phyloP scores from a whole-genome alignment of 192 early-diverging fungal genomes.

The Endogone sp. region DNA sequence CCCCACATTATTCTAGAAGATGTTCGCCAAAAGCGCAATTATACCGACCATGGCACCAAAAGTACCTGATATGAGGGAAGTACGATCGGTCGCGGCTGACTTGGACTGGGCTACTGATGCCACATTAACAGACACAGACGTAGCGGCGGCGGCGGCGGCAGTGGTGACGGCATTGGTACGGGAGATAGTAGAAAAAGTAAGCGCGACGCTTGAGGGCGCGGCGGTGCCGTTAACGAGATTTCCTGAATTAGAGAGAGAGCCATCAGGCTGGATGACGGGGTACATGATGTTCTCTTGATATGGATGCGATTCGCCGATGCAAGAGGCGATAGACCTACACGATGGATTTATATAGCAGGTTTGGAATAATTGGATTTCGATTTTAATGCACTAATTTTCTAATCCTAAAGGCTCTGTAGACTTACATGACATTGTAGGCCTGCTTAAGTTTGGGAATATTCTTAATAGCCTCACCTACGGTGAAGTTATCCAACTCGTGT shows the following conservation, averaged over 20 bases:
- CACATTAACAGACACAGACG: no score
- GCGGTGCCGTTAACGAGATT: neutral
- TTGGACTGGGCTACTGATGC: no score
- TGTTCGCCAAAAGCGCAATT: neutral
- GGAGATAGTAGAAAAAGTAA: neutral
- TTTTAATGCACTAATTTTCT: neutral
- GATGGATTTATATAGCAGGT: neutral
- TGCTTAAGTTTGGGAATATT: conserved; percentile 39
- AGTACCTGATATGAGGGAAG: neutral
- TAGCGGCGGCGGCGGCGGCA: no score
- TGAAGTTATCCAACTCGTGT: conserved; percentile 41
- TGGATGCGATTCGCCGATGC: neutral
- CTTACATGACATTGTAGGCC: conserved; percentile 17
- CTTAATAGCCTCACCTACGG: conserved; percentile 32
- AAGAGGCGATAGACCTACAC: neutral
- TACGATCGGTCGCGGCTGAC: neutral
- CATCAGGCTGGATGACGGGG: neutral
- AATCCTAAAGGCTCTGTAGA: no score
- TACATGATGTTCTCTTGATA: neutral
- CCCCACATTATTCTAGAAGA: neutral
- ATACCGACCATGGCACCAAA: neutral
- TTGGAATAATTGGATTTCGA: neutral
- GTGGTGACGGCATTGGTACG: no score
- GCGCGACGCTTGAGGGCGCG: neutral
- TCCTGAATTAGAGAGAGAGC: neutral